Evolutionary conservation across 495 filamentous ascomycete species (phyloP), one percentile per base, ranked within the genome.

Genomic region (Daldinia decipiens): DNA sequence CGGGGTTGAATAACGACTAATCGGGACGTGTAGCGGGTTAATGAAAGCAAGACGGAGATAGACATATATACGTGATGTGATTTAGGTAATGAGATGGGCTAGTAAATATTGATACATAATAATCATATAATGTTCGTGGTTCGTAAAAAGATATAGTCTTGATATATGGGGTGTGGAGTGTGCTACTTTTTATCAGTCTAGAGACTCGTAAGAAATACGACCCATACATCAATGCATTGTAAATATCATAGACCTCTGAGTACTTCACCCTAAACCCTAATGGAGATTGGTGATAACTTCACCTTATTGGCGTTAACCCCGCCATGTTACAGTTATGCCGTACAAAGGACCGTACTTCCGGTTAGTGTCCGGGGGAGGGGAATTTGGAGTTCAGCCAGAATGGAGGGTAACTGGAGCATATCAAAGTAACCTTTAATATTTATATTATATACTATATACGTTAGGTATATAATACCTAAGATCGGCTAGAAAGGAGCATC

Each of bases 361-460:
- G 19, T 47, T 47, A 31, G 17, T 70, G 59, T 29, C 21, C 21
- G 21, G 21, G 51, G 56, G 68, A 57, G 62, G 51, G 11, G n/a
- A 51, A 40, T 53, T 39, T 57, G 62, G 53, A 67, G 52, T 55
- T 71, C 68, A 71, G 68, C 68, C 68, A 63, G 63, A 67, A 71
- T 29, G 40, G 54, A 11, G 29, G 60, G 19, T 34, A 39, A 45
- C 45, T 43, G 3, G 43, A 40, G 27, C 11, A 38, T 51, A 36
- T 12, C 34, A 36, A 64, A n/a, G 61, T 15, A 43, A 31, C 56
- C 12, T n/a, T 24, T n/a, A n/a, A 26, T 3, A 1, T 26, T n/a
- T 6, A 43, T 59, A n/a, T 31, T 7, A 24, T 66, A 67, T n/a
- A 29, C n/a, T n/a, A n/a, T n/a, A n/a, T n/a, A n/a, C n/a, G 31